Evolutionary conservation across 352 stramenopile species (phyloP), one percentile per base, ranked within the genome.

Genomic region (Globisporangium emineosum): DNA sequence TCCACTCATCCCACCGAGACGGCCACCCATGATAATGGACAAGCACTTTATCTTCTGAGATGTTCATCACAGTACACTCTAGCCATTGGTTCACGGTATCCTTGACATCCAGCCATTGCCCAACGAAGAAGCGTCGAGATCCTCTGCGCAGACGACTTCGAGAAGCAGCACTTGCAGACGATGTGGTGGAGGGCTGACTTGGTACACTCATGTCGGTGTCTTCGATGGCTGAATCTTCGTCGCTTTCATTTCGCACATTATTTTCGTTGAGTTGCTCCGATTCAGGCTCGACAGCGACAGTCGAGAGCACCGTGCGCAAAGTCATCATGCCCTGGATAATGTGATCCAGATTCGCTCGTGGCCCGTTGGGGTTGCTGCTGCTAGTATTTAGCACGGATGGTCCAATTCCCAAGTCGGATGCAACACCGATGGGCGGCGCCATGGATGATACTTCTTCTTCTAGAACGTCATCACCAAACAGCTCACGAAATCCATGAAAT

Each of bases 71-170:
- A 0, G 97, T 99, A 23, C 94, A 97, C 81, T 99, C 97, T 1
- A 99, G 76, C 97, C 97, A 99, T 64, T 99, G 96, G 73, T 98
- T 97, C 29, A 99, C 96, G 0, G 97, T 99, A 72, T 99, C 97
- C 61, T 97, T 91, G 29, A 97, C 94, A 75, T 99, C 97, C 5
- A 99, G 75, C 96, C 96, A 99, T 71, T 99, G 97, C 0, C 97
- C 97, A 23, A 96, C 77, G 65, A 89, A 91, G 63, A 94, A 93
- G 19, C 71, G 76, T 8, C 85, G 72, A 1, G 67, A 73, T 2
- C 76, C 70, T 35, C 84, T 77, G 1, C 61, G 70, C 3, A 70
- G 56, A 13, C 32, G 9, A 13, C 30, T 30, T 42, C 29, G 52
- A 45, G 52, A 5, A 30, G 19, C n/a, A 45, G 5, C 19, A 45